These are phyloP conservation scores for Austroboletus niveus DNA, from an alignment of 1,284 basidiomycete genomes.

Conservation along the genomic window DNA sequence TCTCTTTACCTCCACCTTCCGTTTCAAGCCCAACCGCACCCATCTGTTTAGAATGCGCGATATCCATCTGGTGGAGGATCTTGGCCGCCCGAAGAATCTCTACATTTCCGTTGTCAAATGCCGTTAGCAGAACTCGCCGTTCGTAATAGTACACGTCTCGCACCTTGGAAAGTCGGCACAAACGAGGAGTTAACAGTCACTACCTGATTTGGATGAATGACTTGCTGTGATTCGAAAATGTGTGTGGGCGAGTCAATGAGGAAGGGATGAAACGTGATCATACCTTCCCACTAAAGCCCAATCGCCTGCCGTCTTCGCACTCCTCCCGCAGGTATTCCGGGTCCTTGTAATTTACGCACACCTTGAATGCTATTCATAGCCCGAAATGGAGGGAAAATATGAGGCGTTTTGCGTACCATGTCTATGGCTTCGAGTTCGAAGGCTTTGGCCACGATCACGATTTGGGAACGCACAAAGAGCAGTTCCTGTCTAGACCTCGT, in stretches of 20 bases:
- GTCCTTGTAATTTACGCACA: conserved; percentile 90
- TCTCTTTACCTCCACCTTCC: conserved; percentile 67
- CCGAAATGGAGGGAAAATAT: neutral
- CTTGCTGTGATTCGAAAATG: conserved; percentile 63
- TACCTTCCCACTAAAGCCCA: conserved; percentile 88
- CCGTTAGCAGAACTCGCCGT: neutral
- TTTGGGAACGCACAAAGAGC: conserved; percentile 81
- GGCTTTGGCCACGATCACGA: conserved; percentile 84
- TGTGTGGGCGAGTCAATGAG: neutral
- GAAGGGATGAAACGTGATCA: neutral
- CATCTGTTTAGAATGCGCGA: conserved; percentile 44
- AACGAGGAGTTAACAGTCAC: conserved; percentile 78
- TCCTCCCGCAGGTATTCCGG: conserved; percentile 68
- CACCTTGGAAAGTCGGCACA: conserved; percentile 73
- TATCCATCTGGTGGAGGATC: conserved; percentile 66
- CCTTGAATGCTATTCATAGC: conserved; percentile 43
- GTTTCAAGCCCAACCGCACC: conserved; percentile 67
- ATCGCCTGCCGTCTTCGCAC: conserved; percentile 70
- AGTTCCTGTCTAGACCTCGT: conserved; percentile 74
- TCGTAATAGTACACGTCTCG: conserved; percentile 12
- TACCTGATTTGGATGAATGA: conserved; percentile 90
- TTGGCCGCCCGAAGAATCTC: conserved; percentile 79
- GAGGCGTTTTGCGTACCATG: conserved; percentile 54
- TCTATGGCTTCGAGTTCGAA: conserved; percentile 86
- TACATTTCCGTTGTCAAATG: conserved; percentile 29